Base-by-base conservation (phyloP, 352 stramenopile genomes). In the Phytopythium cucurbitacearum region DNA sequence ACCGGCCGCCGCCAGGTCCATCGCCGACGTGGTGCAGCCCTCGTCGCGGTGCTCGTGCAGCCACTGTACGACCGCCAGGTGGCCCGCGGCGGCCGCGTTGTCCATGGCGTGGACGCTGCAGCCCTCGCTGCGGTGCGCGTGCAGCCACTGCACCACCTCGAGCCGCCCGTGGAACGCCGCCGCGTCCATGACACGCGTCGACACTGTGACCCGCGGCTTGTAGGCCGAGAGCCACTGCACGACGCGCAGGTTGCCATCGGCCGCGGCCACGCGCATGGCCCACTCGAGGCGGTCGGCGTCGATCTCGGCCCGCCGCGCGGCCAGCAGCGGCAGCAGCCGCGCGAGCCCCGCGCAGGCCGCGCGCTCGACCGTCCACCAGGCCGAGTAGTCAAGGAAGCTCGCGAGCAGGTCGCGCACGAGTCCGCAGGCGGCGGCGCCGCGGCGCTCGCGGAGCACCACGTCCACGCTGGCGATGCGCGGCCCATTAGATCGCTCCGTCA, bases 91-190 rank as follows among this genome's bases (percentile, higher is more conserved):
- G 12, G 80, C 80, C 0, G 80, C 80, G 47, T 73, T 75, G 37
- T 82, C 67, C 75, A 90, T 87, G 36, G 80, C 76, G 40, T 75
- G 61, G 4, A 67, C 56, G 4, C 73, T 76, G 62, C 80, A 90
- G 9, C 76, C 76, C 51, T 87, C 80, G 3, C 49, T 60, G 3
- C 76, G 64, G 46, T 88, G 68, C 38, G 66, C 53, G 40, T 90
- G 71, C 1, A 90, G 64, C 60, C 71, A 90, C 46, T 80, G 53
- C 32, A 90, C 57, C n/a, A 87, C 54, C 1, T 69, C 44, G 5
- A 85, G 54, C 48, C 78, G 75, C 0, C 80, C 80, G 36, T 66
- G 64, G 48, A 82, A 77, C n/a, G 80, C 80, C 10, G 80, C 80
- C 34, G 79, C 78, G 67, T 90, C 80, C 77, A 90, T 88, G 6